phyloP scores from a whole-genome alignment of 257 asterid species.

The Mitragyna speciosa region DNA sequence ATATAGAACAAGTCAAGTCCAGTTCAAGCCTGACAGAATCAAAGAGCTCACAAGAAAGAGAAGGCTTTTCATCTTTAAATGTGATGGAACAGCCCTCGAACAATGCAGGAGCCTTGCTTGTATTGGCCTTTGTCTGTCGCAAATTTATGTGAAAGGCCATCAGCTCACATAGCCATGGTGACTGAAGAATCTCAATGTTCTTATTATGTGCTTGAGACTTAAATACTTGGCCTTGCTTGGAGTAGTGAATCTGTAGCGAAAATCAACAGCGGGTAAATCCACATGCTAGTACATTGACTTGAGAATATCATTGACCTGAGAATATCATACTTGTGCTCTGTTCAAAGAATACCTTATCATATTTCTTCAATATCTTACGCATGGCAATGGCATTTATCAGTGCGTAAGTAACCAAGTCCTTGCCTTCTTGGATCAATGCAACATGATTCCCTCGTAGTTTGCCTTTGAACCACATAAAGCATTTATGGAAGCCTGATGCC shows the following conservation, averaged over 20 bases:
- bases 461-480: conserved; percentile 59
- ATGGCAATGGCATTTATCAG: conserved; percentile 79
- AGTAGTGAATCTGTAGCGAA: conserved; percentile 65
- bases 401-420: conserved; percentile 75
- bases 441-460: conserved; percentile 54
- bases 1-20: conserved; percentile 88
- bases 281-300: background rate
- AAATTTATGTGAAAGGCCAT: conserved; percentile 83
- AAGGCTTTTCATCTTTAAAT: conserved; percentile 61
- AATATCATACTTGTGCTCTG: background rate
- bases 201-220: conserved; percentile 75
- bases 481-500: conserved; percentile 67
- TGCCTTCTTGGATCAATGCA: conserved; percentile 70
- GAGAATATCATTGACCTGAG: background rate
- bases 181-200: conserved; percentile 90
- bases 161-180: conserved; percentile 95
- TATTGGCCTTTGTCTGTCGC: conserved; percentile 38
- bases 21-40: conserved; percentile 78
- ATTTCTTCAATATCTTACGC: conserved; percentile 95
- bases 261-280: background rate
- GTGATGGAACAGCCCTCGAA: conserved; percentile 64
- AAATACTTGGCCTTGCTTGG: conserved; percentile 94
- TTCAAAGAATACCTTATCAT: conserved; percentile 56
- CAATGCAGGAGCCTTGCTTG: conserved; percentile 40
- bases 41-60: conserved; percentile 67